Evolutionary conservation across 805 yeast genomes (phyloP).

Genomic region (Candida ulmi): DNA sequence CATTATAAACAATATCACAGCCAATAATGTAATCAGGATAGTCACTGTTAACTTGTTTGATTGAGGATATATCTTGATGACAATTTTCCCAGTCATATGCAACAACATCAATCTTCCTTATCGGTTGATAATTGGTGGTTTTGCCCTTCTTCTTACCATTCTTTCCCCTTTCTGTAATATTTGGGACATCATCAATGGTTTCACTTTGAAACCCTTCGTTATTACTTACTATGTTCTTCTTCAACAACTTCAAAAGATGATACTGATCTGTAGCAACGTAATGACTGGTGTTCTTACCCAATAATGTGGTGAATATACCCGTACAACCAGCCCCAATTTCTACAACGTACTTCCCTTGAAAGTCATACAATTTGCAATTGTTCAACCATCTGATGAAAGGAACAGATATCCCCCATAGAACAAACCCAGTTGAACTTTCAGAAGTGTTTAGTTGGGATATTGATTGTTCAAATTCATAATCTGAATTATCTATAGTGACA

Average conservation of each 20-base stretch:
- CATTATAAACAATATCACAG: slow-evolving; percentile 64
- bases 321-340: slow-evolving; percentile 63
- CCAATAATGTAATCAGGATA: slow-evolving; percentile 48
- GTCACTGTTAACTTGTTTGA: slow-evolving; percentile 10
- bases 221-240: slow-evolving; percentile 40
- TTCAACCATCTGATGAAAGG: slow-evolving; percentile 49
- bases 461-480: slow-evolving; percentile 27
- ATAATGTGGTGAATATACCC: slow-evolving; percentile 40
- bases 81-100: slow-evolving; percentile 61
- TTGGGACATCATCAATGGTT: slow-evolving; percentile 14
- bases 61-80: slow-evolving; percentile 27
- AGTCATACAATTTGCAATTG: slow-evolving; percentile 7
- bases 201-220: slow-evolving; percentile 18
- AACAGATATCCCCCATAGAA: slow-evolving; percentile 52
- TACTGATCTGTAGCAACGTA: slow-evolving; percentile 57
- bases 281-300: slow-evolving; percentile 28
- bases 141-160: slow-evolving; percentile 4
- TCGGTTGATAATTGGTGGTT: too few relatives aligned
- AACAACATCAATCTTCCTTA: slow-evolving; percentile 33
- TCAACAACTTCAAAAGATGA: slow-evolving; percentile 45
- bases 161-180: neutral
- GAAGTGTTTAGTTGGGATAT: slow-evolving; percentile 25
- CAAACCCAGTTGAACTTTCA: slow-evolving; percentile 54
- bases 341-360: slow-evolving; percentile 28
- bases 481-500: slow-evolving; percentile 7